Conservation (phyloP, 2,329 filamentous ascomycete species). For the Nigrospora sphaerica region DNA sequence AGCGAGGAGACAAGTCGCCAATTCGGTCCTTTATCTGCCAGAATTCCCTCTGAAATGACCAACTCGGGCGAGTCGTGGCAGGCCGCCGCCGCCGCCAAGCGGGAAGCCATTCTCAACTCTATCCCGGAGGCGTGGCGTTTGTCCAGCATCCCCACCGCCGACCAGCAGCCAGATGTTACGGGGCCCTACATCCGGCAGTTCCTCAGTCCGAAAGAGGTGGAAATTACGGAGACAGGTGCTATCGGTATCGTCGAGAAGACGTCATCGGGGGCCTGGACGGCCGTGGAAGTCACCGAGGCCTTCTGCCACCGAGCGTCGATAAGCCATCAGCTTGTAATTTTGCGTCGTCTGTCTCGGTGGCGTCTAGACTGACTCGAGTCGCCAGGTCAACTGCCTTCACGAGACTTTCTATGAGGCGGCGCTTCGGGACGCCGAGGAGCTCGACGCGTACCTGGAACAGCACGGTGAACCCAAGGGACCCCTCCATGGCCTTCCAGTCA, state of each 20-base stretch:
- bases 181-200: background rate
- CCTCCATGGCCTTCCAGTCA: conserved; percentile 16
- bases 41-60: background rate
- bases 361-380: background rate
- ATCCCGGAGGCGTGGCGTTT: conserved; percentile 2
- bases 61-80: background rate
- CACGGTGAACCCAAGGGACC: conserved; percentile 2
- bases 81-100: background rate
- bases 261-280: background rate
- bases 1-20: too few species aligned
- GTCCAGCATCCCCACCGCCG: background rate
- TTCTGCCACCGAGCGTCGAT: conserved; percentile 4
- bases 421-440: background rate
- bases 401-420: conserved; percentile 3
- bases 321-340: conserved; percentile 1
- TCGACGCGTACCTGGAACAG: background rate
- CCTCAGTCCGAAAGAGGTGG: background rate
- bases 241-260: conserved; percentile 1
- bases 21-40: too few species aligned
- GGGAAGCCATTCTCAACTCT: background rate
- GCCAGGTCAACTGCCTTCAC: conserved; percentile 1
- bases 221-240: background rate
- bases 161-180: conserved; percentile 2
- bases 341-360: too few species aligned
- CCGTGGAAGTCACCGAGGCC: conserved; percentile 1